Base-by-base conservation (phyloP, 164 flowering plant genomes). In the Vitis labrusca region DNA sequence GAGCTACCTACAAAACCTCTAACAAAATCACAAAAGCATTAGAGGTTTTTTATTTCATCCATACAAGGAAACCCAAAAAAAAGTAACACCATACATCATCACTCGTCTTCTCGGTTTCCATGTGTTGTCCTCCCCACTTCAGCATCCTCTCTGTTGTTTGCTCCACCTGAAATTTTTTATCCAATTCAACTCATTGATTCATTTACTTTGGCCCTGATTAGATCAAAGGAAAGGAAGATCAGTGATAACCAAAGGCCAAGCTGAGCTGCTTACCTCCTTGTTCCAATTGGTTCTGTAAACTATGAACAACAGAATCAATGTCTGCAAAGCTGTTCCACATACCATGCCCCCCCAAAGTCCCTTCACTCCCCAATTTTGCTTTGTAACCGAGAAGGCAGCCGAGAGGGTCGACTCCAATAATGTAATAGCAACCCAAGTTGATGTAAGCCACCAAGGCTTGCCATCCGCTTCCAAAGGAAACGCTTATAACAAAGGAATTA, bases 391-490 rank as follows among this genome's bases (percentile, higher is more conserved):
- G 84, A 60, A 83, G 17, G 65, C 54, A 77, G 9, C 85, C 91
- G 3, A 84, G 65, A 11, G n/a, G n/a, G n/a, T n/a, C n/a, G 1
- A 88, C 81, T 15, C 91, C 89, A 59, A 85, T 77, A 19, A 81
- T 15, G 63, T 88, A 86, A 27, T 86, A 88, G 16, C 80, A 78
- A 9, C 77, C 89, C 57, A 86, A 71, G 72, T 88, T 85, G 32
- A 88, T 84, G 52, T 80, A 85, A 54, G 89, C 89, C 49, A 88
- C 88, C 44, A 81, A 49, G 7, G 82, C 84, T 79, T 86, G 91
- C 91, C 89, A 88, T 50, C 89, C 89, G 1, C 82, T 88, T 59
- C 91, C 91, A 49, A 88, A 53, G 6, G 91, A 89, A 69, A 88
- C 88, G 53, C 91, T 89, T 87, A 65, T 65, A 67, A 60, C 17